These are phyloP conservation scores for Leucosporidium creatinivorum DNA, from an alignment of 768 basidiomycete genomes.

Conservation along the genomic window DNA sequence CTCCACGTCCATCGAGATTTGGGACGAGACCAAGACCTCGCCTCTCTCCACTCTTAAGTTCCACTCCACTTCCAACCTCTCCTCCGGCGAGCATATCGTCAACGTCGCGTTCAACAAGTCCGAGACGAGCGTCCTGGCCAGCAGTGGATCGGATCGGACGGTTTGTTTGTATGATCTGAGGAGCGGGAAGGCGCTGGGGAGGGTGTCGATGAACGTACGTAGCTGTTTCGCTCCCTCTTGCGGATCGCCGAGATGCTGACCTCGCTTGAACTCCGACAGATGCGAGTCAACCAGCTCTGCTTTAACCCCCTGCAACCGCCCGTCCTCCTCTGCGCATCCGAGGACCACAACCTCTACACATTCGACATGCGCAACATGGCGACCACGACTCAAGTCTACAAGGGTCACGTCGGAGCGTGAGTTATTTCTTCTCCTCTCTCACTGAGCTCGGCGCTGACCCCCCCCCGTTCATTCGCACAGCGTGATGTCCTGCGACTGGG, in stretches of 20 bases:
- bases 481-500: conserved; percentile 96
- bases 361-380: conserved; percentile 85
- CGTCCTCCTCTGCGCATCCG: conserved; percentile 82
- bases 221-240: neutral
- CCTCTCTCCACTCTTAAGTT: conserved; percentile 33
- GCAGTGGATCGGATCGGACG: conserved; percentile 87
- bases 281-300: conserved; percentile 78
- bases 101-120: conserved; percentile 86
- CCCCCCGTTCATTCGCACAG: conserved; percentile 47
- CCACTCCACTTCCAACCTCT: conserved; percentile 64
- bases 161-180: conserved; percentile 94
- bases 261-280: conserved; percentile 45
- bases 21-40: conserved; percentile 82
- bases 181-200: conserved; percentile 88
- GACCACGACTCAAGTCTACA: conserved; percentile 84
- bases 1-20: conserved; percentile 85
- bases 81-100: conserved; percentile 78
- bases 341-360: conserved; percentile 97
- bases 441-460: neutral
- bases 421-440: neutral
- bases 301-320: conserved; percentile 98
- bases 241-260: neutral
- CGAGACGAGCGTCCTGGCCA: conserved; percentile 89
- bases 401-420: conserved; percentile 69
- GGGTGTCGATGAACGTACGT: conserved; percentile 78